Evolutionary conservation across 2,329 filamentous ascomycete species (phyloP).

Genomic region (Cryphonectria nitschkei): DNA sequence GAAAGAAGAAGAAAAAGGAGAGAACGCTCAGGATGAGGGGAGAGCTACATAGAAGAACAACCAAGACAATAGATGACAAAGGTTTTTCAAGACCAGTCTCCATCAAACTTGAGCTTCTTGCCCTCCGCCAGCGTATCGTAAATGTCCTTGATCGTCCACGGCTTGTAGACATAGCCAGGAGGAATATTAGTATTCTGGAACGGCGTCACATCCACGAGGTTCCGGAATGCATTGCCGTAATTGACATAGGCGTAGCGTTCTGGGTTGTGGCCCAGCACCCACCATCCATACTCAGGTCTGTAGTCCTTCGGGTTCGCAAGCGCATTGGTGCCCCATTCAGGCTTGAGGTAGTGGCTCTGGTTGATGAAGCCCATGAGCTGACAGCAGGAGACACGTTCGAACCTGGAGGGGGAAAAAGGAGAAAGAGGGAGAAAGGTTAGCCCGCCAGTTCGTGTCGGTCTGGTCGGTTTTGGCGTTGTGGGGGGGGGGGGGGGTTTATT

Average conservation of each 20-base stretch:
- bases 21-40: too few relatives aligned
- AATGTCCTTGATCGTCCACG: conserved; percentile 12
- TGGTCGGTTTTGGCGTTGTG: too few relatives aligned
- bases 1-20: too few relatives aligned
- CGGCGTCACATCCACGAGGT: conserved; percentile 13
- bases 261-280: conserved; percentile 34
- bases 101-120: conserved; percentile 18
- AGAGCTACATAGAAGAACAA: too few relatives aligned
- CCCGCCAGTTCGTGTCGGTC: background rate
- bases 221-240: conserved; percentile 16
- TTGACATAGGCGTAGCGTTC: conserved; percentile 23
- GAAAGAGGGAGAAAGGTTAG: background rate
- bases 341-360: conserved; percentile 30
- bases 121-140: conserved; percentile 12
- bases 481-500: too few relatives aligned
- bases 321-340: conserved; percentile 27
- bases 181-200: conserved; percentile 20
- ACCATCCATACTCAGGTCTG: conserved; percentile 28
- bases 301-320: conserved; percentile 18
- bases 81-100: conserved; percentile 20
- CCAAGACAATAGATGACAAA: too few relatives aligned
- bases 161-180: conserved; percentile 1
- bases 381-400: conserved; percentile 30
- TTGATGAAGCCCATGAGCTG: conserved; percentile 32
- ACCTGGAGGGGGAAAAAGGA: background rate